Conservation (phyloP, 176 grass and related monocot genomes). For the Olyra latifolia region DNA sequence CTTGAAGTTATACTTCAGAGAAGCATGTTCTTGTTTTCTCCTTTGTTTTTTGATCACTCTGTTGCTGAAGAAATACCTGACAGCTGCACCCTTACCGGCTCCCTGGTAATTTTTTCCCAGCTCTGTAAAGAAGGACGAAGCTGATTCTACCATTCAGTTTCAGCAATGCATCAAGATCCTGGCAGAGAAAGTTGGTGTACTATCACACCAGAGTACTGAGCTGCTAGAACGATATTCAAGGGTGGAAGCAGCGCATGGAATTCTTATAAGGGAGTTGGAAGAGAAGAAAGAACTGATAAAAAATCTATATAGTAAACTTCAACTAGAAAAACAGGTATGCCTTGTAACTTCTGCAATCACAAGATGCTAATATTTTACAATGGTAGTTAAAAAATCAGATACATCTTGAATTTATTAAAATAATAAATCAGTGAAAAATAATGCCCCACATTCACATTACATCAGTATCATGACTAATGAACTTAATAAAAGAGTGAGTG, state of each 20-base stretch:
- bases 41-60: neutral
- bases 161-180: conserved; percentile 89
- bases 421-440: neutral
- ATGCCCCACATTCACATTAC: neutral
- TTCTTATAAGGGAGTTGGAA: conserved; percentile 71
- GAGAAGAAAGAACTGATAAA: conserved; percentile 67
- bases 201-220: conserved; percentile 56
- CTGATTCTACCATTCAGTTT: conserved; percentile 69
- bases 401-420: conserved; percentile 9
- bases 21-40: neutral
- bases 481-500: neutral
- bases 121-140: conserved; percentile 84
- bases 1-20: neutral
- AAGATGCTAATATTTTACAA: neutral
- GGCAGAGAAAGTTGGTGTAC: conserved; percentile 68
- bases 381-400: neutral
- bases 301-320: conserved; percentile 77
- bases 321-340: conserved; percentile 85
- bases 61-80: neutral
- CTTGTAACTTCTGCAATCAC: conserved; percentile 24
- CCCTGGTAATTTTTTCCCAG: conserved; percentile 43
- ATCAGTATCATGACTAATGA: neutral
- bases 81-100: neutral
- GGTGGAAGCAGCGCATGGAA: conserved; percentile 51
- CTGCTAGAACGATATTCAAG: conserved; percentile 55